phyloP scores from a whole-genome alignment of 2,329 filamentous ascomycete species.

The Beauveria rudraprayagi region DNA sequence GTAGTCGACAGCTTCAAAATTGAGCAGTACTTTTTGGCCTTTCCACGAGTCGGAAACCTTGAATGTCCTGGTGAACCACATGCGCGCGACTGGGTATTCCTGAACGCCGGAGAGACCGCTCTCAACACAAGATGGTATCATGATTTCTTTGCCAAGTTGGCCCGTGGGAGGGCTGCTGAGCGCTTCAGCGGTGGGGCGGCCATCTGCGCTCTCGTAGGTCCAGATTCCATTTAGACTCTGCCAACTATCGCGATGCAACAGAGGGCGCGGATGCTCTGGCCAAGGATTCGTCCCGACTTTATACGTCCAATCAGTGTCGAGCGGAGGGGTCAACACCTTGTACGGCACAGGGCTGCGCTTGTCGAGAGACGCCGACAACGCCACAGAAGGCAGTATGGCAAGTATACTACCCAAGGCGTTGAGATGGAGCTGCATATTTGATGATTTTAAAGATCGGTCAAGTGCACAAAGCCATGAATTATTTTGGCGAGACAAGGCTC shows the following conservation, averaged over 20 bases:
- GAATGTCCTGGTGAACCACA: slow-evolving; percentile 46
- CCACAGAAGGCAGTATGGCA: not conserved
- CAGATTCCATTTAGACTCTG: slow-evolving; percentile 51
- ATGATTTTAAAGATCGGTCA: not conserved
- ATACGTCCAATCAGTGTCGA: slow-evolving; percentile 41
- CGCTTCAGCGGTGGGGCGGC: slow-evolving; percentile 12
- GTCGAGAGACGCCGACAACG: not conserved
- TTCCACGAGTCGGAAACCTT: slow-evolving; percentile 39
- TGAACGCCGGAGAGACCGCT: slow-evolving; percentile 43
- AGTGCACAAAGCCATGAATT: not conserved
- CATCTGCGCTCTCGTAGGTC: slow-evolving; percentile 36
- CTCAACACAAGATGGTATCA: slow-evolving; percentile 36
- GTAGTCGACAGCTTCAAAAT: slow-evolving; percentile 53
- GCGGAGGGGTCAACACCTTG: slow-evolving; percentile 27
- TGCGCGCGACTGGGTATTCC: slow-evolving; percentile 30
- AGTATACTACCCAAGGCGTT: not conserved
- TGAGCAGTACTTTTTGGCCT: slow-evolving; percentile 37
- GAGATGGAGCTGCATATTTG: not conserved
- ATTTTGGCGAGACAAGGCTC: not conserved
- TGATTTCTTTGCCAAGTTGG: slow-evolving; percentile 30
- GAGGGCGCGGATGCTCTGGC: slow-evolving; percentile 51
- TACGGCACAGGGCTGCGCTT: slow-evolving; percentile 19
- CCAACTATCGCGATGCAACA: slow-evolving; percentile 45
- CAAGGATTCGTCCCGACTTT: slow-evolving; percentile 42
- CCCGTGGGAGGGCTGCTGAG: slow-evolving; percentile 17